These are phyloP conservation scores for Podaxis pistillaris DNA, from an alignment of 768 basidiomycete species.

Conservation along the genomic window DNA sequence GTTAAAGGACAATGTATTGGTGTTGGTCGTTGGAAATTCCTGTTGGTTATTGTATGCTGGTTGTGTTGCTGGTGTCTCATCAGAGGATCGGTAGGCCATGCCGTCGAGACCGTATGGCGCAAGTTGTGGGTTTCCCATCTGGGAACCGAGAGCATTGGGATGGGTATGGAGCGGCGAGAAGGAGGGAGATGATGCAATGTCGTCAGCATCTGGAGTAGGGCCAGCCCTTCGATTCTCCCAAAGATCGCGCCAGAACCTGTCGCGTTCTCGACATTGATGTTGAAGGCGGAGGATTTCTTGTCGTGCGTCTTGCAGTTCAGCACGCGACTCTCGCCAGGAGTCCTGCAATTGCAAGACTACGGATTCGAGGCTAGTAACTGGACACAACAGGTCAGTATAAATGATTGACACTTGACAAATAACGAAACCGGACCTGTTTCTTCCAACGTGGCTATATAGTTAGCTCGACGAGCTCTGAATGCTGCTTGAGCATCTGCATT, in stretches of 20 bases:
- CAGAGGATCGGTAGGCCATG: slow-evolving; percentile 46
- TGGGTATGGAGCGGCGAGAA: slow-evolving; percentile 32
- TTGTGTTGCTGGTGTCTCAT: slow-evolving; percentile 44
- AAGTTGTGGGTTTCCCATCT: slow-evolving; percentile 30
- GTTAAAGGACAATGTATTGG: slow-evolving; percentile 40
- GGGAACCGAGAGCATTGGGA: slow-evolving; percentile 28
- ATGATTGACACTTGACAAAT: slow-evolving; percentile 1
- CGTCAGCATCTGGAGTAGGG: slow-evolving; percentile 50
- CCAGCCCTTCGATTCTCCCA: slow-evolving; percentile 64
- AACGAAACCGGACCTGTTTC: slow-evolving; percentile 56
- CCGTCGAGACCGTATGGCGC: slow-evolving; percentile 34
- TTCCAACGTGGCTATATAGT: slow-evolving; percentile 86
- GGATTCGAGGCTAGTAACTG: slow-evolving; percentile 81
- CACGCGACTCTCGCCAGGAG: slow-evolving; percentile 66
- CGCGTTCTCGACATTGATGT: slow-evolving; percentile 66
- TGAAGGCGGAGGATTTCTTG: slow-evolving; percentile 66
- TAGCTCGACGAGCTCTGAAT: slow-evolving; percentile 76
- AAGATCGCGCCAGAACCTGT: slow-evolving; percentile 70
- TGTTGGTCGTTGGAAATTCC: slow-evolving; percentile 36
- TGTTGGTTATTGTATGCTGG: slow-evolving; percentile 39
- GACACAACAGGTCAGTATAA: slow-evolving; percentile 17
- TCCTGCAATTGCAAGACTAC: slow-evolving; percentile 84
- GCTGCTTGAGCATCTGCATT: slow-evolving; percentile 89
- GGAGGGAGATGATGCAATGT: slow-evolving; percentile 48
- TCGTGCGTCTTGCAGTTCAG: slow-evolving; percentile 58